These are phyloP conservation scores for Lodderomyces orthopsilosis DNA, from an alignment of 1,139 yeast species.

Conservation along the genomic window DNA sequence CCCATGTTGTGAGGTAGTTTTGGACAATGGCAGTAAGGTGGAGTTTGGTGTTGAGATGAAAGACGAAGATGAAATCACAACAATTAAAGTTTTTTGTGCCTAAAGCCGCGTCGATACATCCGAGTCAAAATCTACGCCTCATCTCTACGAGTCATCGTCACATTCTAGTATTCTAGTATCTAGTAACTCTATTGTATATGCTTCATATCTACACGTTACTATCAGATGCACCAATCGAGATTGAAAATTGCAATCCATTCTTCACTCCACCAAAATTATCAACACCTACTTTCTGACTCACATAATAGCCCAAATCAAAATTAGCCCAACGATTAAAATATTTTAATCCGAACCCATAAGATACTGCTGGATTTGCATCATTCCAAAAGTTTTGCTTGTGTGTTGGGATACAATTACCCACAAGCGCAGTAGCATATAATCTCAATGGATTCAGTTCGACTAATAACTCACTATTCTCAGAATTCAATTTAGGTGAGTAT, in stretches of 20 bases:
- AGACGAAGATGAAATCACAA: neutral
- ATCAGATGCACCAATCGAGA: conserved; percentile 46
- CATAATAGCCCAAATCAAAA: conserved; percentile 37
- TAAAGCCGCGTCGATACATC: no score
- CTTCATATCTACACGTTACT: conserved; percentile 9
- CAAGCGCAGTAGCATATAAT: conserved; percentile 35
- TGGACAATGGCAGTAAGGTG: no score
- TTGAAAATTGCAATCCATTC: conserved; percentile 48
- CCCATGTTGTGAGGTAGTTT: conserved; percentile 53
- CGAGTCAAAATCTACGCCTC: no score
- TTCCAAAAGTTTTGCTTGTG: conserved; percentile 20
- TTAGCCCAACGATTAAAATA: conserved; percentile 46
- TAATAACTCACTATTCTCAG: conserved; percentile 13
- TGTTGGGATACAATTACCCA: conserved; percentile 31
- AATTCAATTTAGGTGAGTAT: conserved; percentile 12
- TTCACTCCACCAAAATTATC: conserved; percentile 28
- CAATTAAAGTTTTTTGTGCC: neutral
- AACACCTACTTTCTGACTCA: conserved; percentile 29
- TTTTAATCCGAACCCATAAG: conserved; percentile 43
- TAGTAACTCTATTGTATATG: no score
- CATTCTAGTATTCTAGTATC: no score
- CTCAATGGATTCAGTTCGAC: conserved; percentile 40
- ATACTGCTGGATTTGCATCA: conserved; percentile 26
- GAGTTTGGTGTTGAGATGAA: neutral
- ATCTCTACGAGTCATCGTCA: no score